Conservation (phyloP, 73 alveolate species). For the Urostyla sp. region DNA sequence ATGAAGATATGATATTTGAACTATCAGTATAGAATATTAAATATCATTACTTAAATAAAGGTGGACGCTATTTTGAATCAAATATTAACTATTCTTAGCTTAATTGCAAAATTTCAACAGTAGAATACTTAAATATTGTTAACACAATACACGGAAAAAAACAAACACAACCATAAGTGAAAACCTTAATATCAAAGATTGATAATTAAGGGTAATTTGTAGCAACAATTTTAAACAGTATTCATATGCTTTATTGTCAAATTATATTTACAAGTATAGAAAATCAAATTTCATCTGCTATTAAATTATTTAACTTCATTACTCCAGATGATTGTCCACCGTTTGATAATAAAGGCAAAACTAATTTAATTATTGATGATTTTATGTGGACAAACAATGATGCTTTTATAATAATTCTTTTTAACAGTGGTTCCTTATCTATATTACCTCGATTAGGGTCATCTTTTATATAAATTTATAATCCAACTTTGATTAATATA, state of each 20-base stretch:
- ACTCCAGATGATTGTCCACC: slow-evolving; percentile 72
- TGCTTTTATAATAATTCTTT: slow-evolving; percentile 49
- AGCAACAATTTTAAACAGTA: slow-evolving; percentile 39
- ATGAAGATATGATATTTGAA: slow-evolving; percentile 43
- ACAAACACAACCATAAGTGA: neutral
- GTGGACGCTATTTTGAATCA: slow-evolving; percentile 36
- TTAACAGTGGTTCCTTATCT: slow-evolving; percentile 54
- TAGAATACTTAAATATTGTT: no score
- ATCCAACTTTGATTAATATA: slow-evolving; percentile 52
- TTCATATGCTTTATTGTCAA: slow-evolving; percentile 64
- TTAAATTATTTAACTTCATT: slow-evolving; percentile 58
- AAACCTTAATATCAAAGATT: slow-evolving; percentile 18
- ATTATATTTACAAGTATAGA: slow-evolving; percentile 39
- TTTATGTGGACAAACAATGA: slow-evolving; percentile 63
- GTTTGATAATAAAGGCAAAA: slow-evolving; percentile 66
- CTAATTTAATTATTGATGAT: slow-evolving; percentile 64
- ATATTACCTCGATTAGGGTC: slow-evolving; percentile 62
- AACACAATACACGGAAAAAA: neutral
- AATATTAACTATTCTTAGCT: neutral
- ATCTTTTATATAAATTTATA: slow-evolving; percentile 31
- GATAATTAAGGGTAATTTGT: slow-evolving; percentile 50
- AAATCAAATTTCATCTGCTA: slow-evolving; percentile 6
- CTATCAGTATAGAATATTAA: neutral
- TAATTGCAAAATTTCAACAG: slow-evolving; percentile 1
- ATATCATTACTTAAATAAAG: slow-evolving; percentile 6